Base-by-base conservation (phyloP, 345 rosid species). In the Populus tremula region DNA sequence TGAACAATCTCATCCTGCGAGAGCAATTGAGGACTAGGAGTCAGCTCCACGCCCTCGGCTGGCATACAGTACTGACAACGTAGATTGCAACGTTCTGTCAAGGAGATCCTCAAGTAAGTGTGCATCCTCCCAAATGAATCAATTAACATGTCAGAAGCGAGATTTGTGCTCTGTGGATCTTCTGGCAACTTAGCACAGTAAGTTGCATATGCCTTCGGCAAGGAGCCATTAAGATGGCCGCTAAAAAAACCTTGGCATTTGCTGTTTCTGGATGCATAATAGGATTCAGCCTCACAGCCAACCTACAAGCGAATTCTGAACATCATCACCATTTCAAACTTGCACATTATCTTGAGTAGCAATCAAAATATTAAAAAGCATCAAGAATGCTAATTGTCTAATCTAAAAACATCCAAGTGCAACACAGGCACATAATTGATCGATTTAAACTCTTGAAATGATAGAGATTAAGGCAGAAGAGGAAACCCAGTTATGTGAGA, bases 51-150 rank as follows among this genome's bases (percentile, higher is more conserved):
- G 6, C 99, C 99, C 71, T 93, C 99, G 18, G 91, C 79, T 0
- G 98, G 98, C 99, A 93, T 93, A 83, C 98, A 96, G 66, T 96
- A 96, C 62, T 91, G 98, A 82, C 99, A 96, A 65, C 97, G 85
- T n/a, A 92, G 88, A 74, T 96, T 96, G 87, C 99, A 92, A 7
- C 98, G 90, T 73, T 96, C 99, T 0, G 98, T 93, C 76, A 93
- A 85, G 27, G 99, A 96, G 77, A 96, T 90, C 84, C 99, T 89
- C 81, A 96, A 83, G 87, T 96, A 93, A 80, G 86, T 89, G 70
- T 93, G 99, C 80, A 85, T 83, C 84, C 99, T 90, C 79, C 99
- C 99, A 72, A 92, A 96, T 13, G 93, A 87, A 86, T 96, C 99
- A 74, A 91, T 38, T 79, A 96, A 79, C 97, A 90, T 96, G 78